These are phyloP conservation scores for Lactarius hatsudake DNA, from an alignment of 768 basidiomycete genomes.

Conservation along the genomic window DNA sequence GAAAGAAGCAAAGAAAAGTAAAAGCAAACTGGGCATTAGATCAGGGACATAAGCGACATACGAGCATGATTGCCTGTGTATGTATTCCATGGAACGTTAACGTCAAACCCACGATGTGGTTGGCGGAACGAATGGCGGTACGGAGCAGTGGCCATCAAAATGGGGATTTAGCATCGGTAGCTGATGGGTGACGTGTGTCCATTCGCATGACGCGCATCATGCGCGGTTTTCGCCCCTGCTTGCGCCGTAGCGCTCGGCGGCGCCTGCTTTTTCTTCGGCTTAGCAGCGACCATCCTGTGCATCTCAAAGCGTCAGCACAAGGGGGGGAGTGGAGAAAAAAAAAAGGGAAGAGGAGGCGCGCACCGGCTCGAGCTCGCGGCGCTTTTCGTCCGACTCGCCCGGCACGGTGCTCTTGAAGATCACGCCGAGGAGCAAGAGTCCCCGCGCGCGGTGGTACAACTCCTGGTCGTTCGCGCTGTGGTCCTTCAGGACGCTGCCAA, in stretches of 20 bases:
- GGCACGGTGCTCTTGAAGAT: constrained; percentile 84
- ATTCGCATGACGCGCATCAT: constrained; percentile 7
- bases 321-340: not conserved
- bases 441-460: constrained; percentile 81
- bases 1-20: not conserved
- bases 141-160: not conserved
- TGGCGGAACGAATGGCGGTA: not conserved
- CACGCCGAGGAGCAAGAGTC: constrained; percentile 80
- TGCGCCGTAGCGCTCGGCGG: constrained; percentile 15
- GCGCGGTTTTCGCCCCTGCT: constrained; percentile 15
- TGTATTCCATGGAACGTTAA: too few species aligned
- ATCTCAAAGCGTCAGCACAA: not conserved
- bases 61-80: not conserved
- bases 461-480: constrained; percentile 66
- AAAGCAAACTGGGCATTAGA: not conserved
- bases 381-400: constrained; percentile 90
- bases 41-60: not conserved
- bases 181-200: constrained; percentile 4
- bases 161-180: not conserved
- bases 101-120: too few species aligned
- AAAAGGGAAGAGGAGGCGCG: constrained; percentile 28
- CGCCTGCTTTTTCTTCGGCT: constrained; percentile 45
- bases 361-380: constrained; percentile 89
- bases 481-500: constrained; percentile 84
- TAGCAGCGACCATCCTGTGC: constrained; percentile 79